Conservation (phyloP, 129 eudicot genomes). For the Saussurea involucrata region DNA sequence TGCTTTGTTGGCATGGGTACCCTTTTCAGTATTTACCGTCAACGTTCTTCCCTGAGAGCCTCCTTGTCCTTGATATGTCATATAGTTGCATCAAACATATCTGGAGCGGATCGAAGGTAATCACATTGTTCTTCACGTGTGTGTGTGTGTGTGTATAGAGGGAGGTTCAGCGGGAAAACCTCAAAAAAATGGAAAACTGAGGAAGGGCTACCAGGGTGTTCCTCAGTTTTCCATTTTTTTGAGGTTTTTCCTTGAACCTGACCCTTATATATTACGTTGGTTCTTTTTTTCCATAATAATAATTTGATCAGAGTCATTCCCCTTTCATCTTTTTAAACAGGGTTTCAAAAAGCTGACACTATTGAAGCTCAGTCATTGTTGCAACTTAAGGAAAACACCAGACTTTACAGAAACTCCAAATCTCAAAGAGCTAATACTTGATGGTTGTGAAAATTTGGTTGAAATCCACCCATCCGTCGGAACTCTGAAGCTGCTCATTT, state of each 20-base stretch:
- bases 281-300: background rate
- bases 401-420: slow-evolving; percentile 33
- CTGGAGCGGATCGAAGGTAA: slow-evolving; percentile 38
- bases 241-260: too few relatives aligned
- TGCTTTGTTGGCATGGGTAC: slow-evolving; percentile 41
- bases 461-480: slow-evolving; percentile 26
- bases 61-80: slow-evolving; percentile 37
- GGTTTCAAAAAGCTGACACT: slow-evolving; percentile 21
- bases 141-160: background rate
- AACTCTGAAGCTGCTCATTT: slow-evolving; percentile 19
- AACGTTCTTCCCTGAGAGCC: slow-evolving; percentile 28
- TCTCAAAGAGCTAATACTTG: slow-evolving; percentile 30
- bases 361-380: slow-evolving; percentile 41
- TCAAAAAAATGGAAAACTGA: too few relatives aligned
- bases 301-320: background rate
- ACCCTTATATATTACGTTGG: too few relatives aligned
- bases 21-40: slow-evolving; percentile 29
- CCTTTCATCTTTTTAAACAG: slow-evolving; percentile 4
- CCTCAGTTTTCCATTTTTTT: too few relatives aligned
- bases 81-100: slow-evolving; percentile 38
- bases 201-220: too few relatives aligned
- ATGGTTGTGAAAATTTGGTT: slow-evolving; percentile 24
- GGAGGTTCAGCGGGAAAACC: too few relatives aligned
- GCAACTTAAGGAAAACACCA: slow-evolving; percentile 17
- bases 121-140: background rate